phyloP scores from a whole-genome alignment of 2,329 filamentous ascomycete species.

The Cladobotryum mycophilum region DNA sequence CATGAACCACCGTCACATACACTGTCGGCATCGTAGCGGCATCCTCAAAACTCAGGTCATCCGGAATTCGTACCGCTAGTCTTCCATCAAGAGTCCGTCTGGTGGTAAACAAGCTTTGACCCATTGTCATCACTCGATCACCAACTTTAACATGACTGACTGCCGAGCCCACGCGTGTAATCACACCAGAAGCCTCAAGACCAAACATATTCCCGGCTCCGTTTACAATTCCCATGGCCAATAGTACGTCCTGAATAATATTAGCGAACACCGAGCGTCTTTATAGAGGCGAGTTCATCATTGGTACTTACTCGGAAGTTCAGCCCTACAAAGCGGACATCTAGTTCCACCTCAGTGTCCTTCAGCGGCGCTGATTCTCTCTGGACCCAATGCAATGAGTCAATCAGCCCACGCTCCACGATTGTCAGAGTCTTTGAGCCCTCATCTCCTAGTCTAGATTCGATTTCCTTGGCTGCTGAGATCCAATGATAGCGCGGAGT shows the following conservation, averaged over 20 bases:
- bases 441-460: not conserved
- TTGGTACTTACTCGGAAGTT: slow-evolving; percentile 10
- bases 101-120: not conserved
- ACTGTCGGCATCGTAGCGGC: not conserved
- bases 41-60: not conserved
- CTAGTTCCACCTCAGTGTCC: slow-evolving; percentile 28
- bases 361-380: slow-evolving; percentile 3
- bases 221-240: too few species aligned
- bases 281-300: too few species aligned
- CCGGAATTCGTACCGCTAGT: not conserved
- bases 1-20: not conserved
- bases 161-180: not conserved
- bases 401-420: slow-evolving; percentile 15
- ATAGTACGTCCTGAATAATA: too few species aligned
- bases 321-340: slow-evolving; percentile 14
- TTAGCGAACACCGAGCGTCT: too few species aligned
- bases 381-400: slow-evolving; percentile 17
- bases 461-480: slow-evolving; percentile 17
- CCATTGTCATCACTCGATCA: not conserved
- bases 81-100: not conserved
- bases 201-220: not conserved
- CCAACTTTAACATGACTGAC: not conserved
- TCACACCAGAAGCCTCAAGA: not conserved
- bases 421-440: slow-evolving; percentile 4
- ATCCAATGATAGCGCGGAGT: slow-evolving; percentile 22